A percentile compares a stretch with the other conserved stretches of the same genome.
Evolutionary conservation across 768 basidiomycete species (phyloP).

Genomic region (Gymnopilus junonius): DNA sequence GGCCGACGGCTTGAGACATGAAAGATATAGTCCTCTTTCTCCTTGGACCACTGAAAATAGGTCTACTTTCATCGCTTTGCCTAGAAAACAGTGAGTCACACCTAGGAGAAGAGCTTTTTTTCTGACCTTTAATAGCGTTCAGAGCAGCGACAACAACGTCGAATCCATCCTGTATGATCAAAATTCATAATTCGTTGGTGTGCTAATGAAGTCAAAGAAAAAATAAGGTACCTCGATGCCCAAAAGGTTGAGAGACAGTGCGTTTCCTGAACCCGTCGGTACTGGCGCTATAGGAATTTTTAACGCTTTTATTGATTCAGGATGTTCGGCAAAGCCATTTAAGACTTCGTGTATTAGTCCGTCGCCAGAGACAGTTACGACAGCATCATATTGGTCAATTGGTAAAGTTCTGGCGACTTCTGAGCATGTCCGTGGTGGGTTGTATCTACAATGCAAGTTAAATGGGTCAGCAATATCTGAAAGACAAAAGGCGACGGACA

Average conservation of each 20-base stretch:
- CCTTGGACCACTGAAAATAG: conserved; percentile 74
- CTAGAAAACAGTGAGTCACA: conserved; percentile 35
- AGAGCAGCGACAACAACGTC: conserved; percentile 71
- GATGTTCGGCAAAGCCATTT: conserved; percentile 79
- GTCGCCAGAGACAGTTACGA: conserved; percentile 81
- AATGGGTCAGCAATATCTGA: no score
- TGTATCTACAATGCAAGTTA: conserved; percentile 51
- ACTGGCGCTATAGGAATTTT: conserved; percentile 74
- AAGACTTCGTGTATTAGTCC: conserved; percentile 82
- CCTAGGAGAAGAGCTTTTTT: background rate
- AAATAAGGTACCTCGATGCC: conserved; percentile 55
- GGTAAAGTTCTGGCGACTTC: conserved; percentile 59
- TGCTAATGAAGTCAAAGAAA: background rate
- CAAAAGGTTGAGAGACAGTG: conserved; percentile 72
- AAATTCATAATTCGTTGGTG: conserved; percentile 9
- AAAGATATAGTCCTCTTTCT: conserved; percentile 68
- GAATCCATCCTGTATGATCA: conserved; percentile 55
- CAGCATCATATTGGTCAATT: conserved; percentile 60
- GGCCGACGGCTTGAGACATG: conserved; percentile 80
- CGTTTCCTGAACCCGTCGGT: conserved; percentile 85
- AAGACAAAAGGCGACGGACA: conserved; percentile 45
- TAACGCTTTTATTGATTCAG: conserved; percentile 62
- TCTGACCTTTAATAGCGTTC: conserved; percentile 78
- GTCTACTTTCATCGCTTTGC: conserved; percentile 74
- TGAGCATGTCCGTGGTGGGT: conserved; percentile 64